A percentile compares a stretch with the other conserved stretches of the same genome.
Conservation (phyloP, 257 asterid genomes). For the Solanum bukasovii region DNA sequence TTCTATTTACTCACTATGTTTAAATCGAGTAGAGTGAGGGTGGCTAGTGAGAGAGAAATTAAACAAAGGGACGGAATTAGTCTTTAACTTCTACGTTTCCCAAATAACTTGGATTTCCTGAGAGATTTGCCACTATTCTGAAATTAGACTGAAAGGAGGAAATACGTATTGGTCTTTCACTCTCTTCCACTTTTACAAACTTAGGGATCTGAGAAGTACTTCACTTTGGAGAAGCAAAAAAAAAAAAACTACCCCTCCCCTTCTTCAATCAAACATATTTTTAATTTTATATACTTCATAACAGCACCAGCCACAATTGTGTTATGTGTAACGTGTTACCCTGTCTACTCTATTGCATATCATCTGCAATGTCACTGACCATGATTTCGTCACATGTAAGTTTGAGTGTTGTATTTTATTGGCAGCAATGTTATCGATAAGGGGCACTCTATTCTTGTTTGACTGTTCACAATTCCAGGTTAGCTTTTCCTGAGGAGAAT, state of each 20-base stretch:
- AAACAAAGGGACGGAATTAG: neutral
- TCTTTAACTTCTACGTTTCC: neutral
- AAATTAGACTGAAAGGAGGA: neutral
- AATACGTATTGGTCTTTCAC: neutral
- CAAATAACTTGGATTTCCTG: neutral
- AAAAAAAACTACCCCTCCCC: neutral
- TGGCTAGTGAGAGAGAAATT: neutral
- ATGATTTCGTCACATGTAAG: neutral
- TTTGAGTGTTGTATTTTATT: neutral
- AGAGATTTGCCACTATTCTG: neutral
- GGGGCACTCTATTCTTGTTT: neutral
- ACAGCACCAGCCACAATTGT: neutral
- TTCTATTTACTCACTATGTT: neutral
- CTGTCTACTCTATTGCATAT: neutral
- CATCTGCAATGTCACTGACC: neutral
- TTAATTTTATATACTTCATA: neutral
- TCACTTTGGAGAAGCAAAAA: neutral
- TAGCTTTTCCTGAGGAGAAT: constrained; percentile 86
- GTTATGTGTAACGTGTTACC: neutral
- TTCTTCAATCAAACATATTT: neutral
- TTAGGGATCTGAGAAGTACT: neutral
- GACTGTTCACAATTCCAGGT: constrained; percentile 30
- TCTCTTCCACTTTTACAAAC: neutral
- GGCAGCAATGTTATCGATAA: neutral
- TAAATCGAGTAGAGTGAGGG: neutral